A percentile compares a stretch with the other conserved stretches of the same genome.
phyloP scores from a whole-genome alignment of 192 early-diverging fungal species.

The Coemansia interrupta region DNA sequence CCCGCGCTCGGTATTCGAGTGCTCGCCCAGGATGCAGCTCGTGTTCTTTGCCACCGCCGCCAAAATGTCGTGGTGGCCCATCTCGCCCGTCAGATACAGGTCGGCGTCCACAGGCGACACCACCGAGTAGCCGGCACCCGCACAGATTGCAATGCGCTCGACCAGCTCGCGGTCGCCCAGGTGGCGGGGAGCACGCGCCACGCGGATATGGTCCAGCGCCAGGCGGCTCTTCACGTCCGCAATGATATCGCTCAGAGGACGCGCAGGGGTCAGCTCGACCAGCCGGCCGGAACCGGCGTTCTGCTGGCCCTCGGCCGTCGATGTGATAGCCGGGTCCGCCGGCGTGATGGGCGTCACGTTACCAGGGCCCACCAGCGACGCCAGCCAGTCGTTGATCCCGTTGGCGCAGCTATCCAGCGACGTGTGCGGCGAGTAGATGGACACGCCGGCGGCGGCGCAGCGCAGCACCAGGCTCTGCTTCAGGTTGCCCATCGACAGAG shows the following conservation, averaged over 20 bases:
- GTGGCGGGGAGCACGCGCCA: conserved; percentile 63
- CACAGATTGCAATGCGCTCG: conserved; percentile 82
- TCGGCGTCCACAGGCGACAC: conserved; percentile 61
- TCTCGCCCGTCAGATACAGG: conserved; percentile 89
- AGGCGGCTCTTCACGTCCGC: conserved; percentile 49
- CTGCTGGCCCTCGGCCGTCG: conserved; percentile 31
- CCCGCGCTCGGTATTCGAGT: conserved; percentile 89
- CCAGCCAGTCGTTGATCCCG: conserved; percentile 92
- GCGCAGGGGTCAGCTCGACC: conserved; percentile 25
- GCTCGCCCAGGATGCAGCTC: conserved; percentile 85
- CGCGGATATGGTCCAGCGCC: conserved; percentile 67
- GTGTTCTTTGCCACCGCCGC: conserved; percentile 70
- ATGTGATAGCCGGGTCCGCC: conserved; percentile 8
- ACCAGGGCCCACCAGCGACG: conserved; percentile 48
- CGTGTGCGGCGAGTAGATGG: conserved; percentile 89
- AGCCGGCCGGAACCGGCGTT: conserved; percentile 36
- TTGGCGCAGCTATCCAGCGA: conserved; percentile 74
- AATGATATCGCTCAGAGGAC: conserved; percentile 21
- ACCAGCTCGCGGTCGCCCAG: conserved; percentile 48
- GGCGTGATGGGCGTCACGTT: conserved; percentile 44
- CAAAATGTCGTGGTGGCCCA: conserved; percentile 93
- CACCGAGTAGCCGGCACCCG: conserved; percentile 78
- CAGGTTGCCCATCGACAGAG: conserved; percentile 65
- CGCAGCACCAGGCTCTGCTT: conserved; percentile 79
- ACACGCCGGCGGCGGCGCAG: conserved; percentile 79